Evolutionary conservation across 1,284 basidiomycete species (phyloP), one percentile per base, ranked within the genome.

Genomic region (Cutaneotrichosporon arboriforme): DNA sequence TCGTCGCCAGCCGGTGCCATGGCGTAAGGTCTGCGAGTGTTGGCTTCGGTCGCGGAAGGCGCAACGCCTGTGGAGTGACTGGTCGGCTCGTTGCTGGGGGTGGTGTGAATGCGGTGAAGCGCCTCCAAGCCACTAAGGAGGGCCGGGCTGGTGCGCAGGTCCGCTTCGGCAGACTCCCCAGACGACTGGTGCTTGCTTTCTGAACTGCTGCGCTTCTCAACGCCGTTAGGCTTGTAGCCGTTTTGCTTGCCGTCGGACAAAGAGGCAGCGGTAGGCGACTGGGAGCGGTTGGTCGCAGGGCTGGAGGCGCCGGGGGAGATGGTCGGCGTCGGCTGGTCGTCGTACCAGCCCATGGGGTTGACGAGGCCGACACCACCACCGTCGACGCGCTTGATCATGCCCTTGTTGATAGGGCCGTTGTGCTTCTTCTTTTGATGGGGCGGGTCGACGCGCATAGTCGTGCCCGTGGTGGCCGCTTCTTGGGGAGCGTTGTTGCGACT

Each of bases 321-420:
- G 17, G 49, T 52, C 12, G 55, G 51, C 1, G 51, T 53, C 18
- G 47, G 42, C 5, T 45, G 41, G 31, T 61, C 64, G 38, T 73
- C 72, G 48, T 73, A 73, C 70, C 72, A 69, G 12, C 71, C 90
- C 73, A 85, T 91, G 2, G 88, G 88, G 68, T 93, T 85, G 41
- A 96, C 80, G n/a, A 83, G 79, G 58, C 85, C 86, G 1, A 88
- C 87, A 1, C 84, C 84, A 46, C 82, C 83, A 51, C 89, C 85
- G 42, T 78, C 77, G 74, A 89, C 82, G 36, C 90, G 79, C 38
- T 84, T 83, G 63, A 94, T 92, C 90, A 93, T 93, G 57, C 88
- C 84, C 33, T 85, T 79, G 38, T 81, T 77, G 33, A 42, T 42
- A 3, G 31, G 17, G 20, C 33, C 31, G 12, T 42, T 23, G 35